Base-by-base conservation (phyloP, 805 yeast species). In the Suhomyces xylopsoci region DNA sequence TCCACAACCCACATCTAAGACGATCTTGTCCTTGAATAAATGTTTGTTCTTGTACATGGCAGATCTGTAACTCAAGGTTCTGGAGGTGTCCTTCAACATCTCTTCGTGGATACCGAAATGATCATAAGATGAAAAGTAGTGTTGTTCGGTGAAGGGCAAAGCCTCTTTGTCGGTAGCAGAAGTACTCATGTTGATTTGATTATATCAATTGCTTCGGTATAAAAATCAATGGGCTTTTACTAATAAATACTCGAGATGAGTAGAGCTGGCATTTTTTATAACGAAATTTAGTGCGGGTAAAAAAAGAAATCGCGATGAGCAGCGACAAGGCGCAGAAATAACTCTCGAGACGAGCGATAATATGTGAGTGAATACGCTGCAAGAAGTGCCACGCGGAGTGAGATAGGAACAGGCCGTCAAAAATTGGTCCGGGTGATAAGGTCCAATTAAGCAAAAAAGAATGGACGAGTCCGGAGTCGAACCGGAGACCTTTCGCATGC, bases 21-120 rank as follows among this genome's bases (percentile, higher is more conserved):
- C 99, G 55, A 93, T 74, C 77, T 94, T 94, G 71, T 85, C 97
- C 69, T 91, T 90, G 79, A 94, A 93, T 51, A 90, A 74, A 60
- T 87, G 88, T 63, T 86, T 86, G 78, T 94, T 94, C 70, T 90
- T 90, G 75, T 84, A 83, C 70, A 94, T 94, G 51, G 97, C 97
- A 57, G 88, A 87, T 64, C 98, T 80, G 75, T 94, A 94, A 30
- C 96, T 82, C 56, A 91, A 74, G 7, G 99, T 94, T 70, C 99
- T 85, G 25, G 90, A 90, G 49, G 89, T 81, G 70, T 94, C 99
- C 73, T 94, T 96, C 63, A 94, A 83, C 99, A 94, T 94, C 73
- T 93, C 98, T 74, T 96, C 99, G 68, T 94, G 99, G 65, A 94
- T 94, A 50, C 97, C 97, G 66, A 90, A 91, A 68, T 94, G 98